Conservation (phyloP, 371 early-diverging fungal genomes). For the Chytridium lagenaria region DNA sequence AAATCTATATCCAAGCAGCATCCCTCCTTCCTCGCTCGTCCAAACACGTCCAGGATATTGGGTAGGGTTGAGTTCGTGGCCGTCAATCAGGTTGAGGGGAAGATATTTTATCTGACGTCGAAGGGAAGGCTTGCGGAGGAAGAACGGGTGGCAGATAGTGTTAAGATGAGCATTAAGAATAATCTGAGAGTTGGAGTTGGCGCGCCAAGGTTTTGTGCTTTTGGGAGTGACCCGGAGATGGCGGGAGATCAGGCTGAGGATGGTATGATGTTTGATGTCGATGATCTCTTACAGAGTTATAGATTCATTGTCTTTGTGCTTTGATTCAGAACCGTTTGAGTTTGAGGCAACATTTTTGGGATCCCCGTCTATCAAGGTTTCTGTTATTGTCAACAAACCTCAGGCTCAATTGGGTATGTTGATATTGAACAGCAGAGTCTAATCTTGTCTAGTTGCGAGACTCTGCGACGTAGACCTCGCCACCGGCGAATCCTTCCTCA, state of each 20-base stretch:
- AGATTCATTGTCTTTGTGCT: not conserved
- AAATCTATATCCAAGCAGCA: slow-evolving; percentile 7
- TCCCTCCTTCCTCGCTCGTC: not conserved
- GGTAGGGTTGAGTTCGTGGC: slow-evolving; percentile 11
- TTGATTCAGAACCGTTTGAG: slow-evolving; percentile 7
- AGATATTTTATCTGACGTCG: not conserved
- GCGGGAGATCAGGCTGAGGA: slow-evolving; percentile 10
- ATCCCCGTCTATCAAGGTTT: not conserved
- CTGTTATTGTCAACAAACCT: not conserved
- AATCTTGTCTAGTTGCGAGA: slow-evolving; percentile 2
- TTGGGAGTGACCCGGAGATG: slow-evolving; percentile 18
- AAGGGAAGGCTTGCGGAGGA: not conserved
- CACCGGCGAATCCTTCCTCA: slow-evolving; percentile 12
- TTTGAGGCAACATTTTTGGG: not conserved
- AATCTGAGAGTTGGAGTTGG: slow-evolving; percentile 7
- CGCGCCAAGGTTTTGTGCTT: slow-evolving; percentile 19
- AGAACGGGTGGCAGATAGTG: not conserved
- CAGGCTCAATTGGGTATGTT: not conserved
- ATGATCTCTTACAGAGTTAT: not conserved
- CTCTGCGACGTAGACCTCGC: slow-evolving; percentile 16
- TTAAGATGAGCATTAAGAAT: not conserved
- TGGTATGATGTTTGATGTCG: not conserved
- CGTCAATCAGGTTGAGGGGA: not conserved
- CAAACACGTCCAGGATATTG: slow-evolving; percentile 1
- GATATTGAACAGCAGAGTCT: not conserved